A percentile compares a stretch with the other conserved stretches of the same genome.
Conservation (phyloP, 129 eudicot genomes). For the Centrapalus pauciflorus region DNA sequence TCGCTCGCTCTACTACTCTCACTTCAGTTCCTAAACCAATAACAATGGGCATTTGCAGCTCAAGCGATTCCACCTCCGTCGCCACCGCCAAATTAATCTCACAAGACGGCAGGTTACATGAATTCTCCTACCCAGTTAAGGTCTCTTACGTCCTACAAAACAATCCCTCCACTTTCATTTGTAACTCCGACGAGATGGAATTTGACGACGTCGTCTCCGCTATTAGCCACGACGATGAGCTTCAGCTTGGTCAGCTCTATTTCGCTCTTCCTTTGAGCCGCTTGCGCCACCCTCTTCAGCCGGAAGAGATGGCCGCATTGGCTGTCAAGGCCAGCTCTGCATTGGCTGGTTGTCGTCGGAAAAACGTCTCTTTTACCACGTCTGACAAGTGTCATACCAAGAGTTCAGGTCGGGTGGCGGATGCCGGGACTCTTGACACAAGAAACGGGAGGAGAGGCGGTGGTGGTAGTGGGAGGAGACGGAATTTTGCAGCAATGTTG, state of each 20-base stretch:
- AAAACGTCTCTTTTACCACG: conserved; percentile 21
- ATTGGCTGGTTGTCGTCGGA: conserved; percentile 59
- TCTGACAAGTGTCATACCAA: conserved; percentile 26
- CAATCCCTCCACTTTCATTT: conserved; percentile 61
- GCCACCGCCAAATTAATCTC: conserved; percentile 66
- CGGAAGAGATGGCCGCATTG: conserved; percentile 97
- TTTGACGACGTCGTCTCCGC: conserved; percentile 72
- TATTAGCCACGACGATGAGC: conserved; percentile 52
- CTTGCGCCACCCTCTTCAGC: conserved; percentile 47
- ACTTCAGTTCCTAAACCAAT: background rate
- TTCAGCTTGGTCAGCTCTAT: conserved; percentile 72
- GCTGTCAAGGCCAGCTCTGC: conserved; percentile 94
- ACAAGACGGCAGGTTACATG: conserved; percentile 74
- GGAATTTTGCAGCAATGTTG: conserved; percentile 41
- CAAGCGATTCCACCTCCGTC: conserved; percentile 56
- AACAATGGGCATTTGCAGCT: conserved; percentile 83
- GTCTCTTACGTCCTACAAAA: conserved; percentile 58
- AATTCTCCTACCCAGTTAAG: conserved; percentile 69
- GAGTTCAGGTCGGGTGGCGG: conserved; percentile 44
- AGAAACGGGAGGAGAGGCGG: conserved; percentile 24
- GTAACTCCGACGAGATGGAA: conserved; percentile 96
- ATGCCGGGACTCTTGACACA: conserved; percentile 22
- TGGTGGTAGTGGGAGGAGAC: conserved; percentile 40
- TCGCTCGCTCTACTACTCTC: background rate
- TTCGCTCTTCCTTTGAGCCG: conserved; percentile 70